A percentile compares a stretch with the other conserved stretches of the same genome.
Evolutionary conservation across 1,139 yeast genomes (phyloP).

Genomic region (Nakaseomyces nivariensis): DNA sequence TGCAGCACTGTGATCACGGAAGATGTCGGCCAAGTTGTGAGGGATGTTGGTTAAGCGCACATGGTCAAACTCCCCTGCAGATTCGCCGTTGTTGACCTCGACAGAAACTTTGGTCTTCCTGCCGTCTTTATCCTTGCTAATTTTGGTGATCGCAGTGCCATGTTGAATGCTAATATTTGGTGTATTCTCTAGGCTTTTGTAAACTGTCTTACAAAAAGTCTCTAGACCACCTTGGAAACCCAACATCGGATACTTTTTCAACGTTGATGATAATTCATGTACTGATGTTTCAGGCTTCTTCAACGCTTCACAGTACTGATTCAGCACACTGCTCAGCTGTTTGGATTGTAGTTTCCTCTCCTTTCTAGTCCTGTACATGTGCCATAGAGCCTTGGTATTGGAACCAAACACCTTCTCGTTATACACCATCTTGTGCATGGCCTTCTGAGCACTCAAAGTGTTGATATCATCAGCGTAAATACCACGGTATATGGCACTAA

Average conservation of each 20-base stretch:
- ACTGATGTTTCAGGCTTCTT: slow-evolving; percentile 36
- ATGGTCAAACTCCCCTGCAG: slow-evolving; percentile 36
- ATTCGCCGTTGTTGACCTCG: slow-evolving; percentile 10
- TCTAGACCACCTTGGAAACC: slow-evolving; percentile 46
- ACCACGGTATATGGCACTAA: slow-evolving; percentile 82
- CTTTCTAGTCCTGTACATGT: slow-evolving; percentile 16
- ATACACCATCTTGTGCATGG: slow-evolving; percentile 42
- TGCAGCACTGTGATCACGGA: slow-evolving; percentile 11
- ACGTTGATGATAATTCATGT: slow-evolving; percentile 28
- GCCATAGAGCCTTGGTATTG: slow-evolving; percentile 33
- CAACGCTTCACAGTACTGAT: slow-evolving; percentile 18
- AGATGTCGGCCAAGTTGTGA: slow-evolving; percentile 25
- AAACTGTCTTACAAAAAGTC: slow-evolving; percentile 38
- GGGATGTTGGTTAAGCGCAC: slow-evolving; percentile 49
- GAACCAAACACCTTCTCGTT: slow-evolving; percentile 57
- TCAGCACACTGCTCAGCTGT: slow-evolving; percentile 8
- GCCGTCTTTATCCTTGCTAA: slow-evolving; percentile 4
- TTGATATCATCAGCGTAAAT: slow-evolving; percentile 80
- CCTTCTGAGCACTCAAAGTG: slow-evolving; percentile 53
- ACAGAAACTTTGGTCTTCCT: slow-evolving; percentile 12
- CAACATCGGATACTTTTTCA: slow-evolving; percentile 44
- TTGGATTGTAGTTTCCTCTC: slow-evolving; percentile 7
- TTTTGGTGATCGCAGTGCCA: slow-evolving; percentile 19
- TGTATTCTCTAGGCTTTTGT: slow-evolving; percentile 29
- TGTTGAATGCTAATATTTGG: slow-evolving; percentile 37